Conservation (phyloP, 192 early-diverging fungal genomes). For the Coemansia sp. region DNA sequence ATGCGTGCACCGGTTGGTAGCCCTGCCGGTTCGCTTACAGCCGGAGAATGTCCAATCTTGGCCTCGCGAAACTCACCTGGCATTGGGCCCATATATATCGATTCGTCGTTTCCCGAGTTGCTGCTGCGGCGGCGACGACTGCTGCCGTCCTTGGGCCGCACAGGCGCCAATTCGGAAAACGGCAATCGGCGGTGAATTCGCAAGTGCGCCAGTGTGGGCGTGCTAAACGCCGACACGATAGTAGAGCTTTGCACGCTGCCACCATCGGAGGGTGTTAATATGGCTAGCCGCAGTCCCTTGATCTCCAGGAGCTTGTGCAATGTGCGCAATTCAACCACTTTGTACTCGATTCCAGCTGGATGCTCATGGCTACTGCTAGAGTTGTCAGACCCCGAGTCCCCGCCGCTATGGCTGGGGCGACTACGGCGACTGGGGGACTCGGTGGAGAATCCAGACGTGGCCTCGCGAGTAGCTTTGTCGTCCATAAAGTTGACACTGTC, state of each 20-base stretch:
- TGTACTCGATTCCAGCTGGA: slow-evolving; percentile 48
- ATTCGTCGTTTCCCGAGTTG: slow-evolving; percentile 17
- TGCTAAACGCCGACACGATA: slow-evolving; percentile 36
- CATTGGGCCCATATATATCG: slow-evolving; percentile 54
- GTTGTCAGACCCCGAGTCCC: slow-evolving; percentile 13
- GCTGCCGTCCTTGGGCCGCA: slow-evolving; percentile 11
- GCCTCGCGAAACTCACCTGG: slow-evolving; percentile 52
- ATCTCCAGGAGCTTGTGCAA: slow-evolving; percentile 43
- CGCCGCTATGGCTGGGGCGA: slow-evolving; percentile 14
- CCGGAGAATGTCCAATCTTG: slow-evolving; percentile 2
- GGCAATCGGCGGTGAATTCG: slow-evolving; percentile 53
- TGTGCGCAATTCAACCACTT: slow-evolving; percentile 42
- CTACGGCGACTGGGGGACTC: slow-evolving; percentile 9
- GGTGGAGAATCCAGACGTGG: slow-evolving; percentile 3
- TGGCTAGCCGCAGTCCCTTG: slow-evolving; percentile 28
- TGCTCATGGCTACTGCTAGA: slow-evolving; percentile 24
- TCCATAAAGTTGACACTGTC: slow-evolving; percentile 49
- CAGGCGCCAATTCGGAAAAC: slow-evolving; percentile 50
- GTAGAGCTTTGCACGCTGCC: background rate
- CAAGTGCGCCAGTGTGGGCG: slow-evolving; percentile 37
- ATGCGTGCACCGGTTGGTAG: slow-evolving; percentile 1
- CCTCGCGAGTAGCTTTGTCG: slow-evolving; percentile 29
- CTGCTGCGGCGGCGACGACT: background rate
- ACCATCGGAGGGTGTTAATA: background rate
- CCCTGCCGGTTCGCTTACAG: background rate